A percentile compares a stretch with the other conserved stretches of the same genome.
Evolutionary conservation across 2,329 filamentous ascomycete genomes (phyloP).

Genomic region (Aspergillus brunneoviolaceus): DNA sequence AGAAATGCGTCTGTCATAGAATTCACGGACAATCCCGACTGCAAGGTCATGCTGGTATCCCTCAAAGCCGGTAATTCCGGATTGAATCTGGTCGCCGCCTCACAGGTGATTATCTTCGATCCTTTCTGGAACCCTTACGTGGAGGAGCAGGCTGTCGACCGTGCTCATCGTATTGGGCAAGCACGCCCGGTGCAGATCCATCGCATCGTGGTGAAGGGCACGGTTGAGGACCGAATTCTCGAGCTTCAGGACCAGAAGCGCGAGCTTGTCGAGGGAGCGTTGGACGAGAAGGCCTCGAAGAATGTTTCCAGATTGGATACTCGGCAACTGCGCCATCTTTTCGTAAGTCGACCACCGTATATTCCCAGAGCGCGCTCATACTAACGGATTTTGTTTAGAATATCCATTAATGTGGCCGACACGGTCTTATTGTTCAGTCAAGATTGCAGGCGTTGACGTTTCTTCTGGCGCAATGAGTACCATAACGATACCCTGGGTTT

Average conservation of each 20-base stretch:
- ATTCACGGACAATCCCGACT: constrained; percentile 62
- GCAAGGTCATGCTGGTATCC: constrained; percentile 73
- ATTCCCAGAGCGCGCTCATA: background rate
- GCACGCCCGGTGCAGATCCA: constrained; percentile 72
- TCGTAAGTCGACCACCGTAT: constrained; percentile 45
- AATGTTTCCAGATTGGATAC: constrained; percentile 65
- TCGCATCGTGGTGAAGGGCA: constrained; percentile 71
- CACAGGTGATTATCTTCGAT: constrained; percentile 84
- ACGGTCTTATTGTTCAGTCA: background rate
- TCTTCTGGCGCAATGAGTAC: background rate
- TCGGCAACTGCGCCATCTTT: constrained; percentile 69
- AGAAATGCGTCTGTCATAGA: constrained; percentile 67
- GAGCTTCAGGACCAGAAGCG: constrained; percentile 76
- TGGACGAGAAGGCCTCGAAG: constrained; percentile 72
- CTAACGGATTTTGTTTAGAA: background rate
- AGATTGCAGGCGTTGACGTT: background rate
- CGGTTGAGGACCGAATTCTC: constrained; percentile 85
- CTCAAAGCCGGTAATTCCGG: constrained; percentile 81
- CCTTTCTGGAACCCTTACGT: constrained; percentile 95
- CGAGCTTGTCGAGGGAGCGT: constrained; percentile 70
- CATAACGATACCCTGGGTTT: background rate
- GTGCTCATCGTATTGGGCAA: constrained; percentile 86
- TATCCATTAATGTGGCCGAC: background rate
- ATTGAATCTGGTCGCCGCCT: constrained; percentile 79
- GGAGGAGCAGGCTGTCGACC: constrained; percentile 88